These are phyloP conservation scores for Geotrichum candidum DNA, from an alignment of 1,139 yeast species.

Conservation along the genomic window DNA sequence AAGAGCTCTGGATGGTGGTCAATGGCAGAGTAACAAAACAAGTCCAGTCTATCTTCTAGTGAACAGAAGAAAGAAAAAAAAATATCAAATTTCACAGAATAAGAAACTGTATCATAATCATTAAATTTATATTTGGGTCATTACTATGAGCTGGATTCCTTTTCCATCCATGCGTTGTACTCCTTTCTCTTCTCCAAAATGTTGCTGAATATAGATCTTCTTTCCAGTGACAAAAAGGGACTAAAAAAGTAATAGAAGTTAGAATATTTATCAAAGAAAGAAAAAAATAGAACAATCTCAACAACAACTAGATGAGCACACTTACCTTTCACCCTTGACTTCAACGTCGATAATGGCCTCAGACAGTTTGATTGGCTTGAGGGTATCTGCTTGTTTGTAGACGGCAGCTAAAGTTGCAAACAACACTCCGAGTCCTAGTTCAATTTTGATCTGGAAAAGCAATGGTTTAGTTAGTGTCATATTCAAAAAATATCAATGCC, in stretches of 20 bases:
- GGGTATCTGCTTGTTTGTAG: slow-evolving; percentile 21
- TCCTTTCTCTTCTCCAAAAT: slow-evolving; percentile 28
- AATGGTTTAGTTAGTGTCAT: background rate
- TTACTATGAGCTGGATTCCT: background rate
- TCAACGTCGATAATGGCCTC: slow-evolving; percentile 28
- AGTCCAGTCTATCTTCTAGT: background rate
- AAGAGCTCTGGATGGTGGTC: background rate
- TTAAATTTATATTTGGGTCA: background rate
- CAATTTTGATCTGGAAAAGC: slow-evolving; percentile 30
- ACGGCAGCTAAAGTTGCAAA: slow-evolving; percentile 26
- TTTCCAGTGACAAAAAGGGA: slow-evolving; percentile 30
- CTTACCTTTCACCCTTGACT: slow-evolving; percentile 26
- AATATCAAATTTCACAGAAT: background rate
- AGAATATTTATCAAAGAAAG: background rate
- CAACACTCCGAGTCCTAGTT: slow-evolving; percentile 28
- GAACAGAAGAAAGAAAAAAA: background rate
- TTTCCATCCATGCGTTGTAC: slow-evolving; percentile 27
- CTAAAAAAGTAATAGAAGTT: slow-evolving; percentile 18
- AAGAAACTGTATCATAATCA: background rate
- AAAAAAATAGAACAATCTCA: background rate
- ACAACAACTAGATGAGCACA: background rate
- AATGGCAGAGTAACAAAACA: background rate
- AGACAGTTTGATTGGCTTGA: slow-evolving; percentile 31
- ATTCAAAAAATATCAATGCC: background rate
- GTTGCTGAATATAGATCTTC: slow-evolving; percentile 34